phyloP scores from a whole-genome alignment of 78 protist species.

The Polysphondylium violaceum region DNA sequence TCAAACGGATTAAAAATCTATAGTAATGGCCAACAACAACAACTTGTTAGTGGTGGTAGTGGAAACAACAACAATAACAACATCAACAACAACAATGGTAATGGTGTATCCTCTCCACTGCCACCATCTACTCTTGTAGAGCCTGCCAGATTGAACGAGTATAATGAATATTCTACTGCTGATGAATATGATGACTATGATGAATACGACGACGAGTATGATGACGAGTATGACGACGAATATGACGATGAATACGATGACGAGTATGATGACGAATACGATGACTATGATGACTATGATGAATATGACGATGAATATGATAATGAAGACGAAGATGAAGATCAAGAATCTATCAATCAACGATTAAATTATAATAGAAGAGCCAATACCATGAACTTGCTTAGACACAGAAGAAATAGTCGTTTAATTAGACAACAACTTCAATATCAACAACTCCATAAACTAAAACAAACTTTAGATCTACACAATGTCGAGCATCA shows the following conservation, averaged over 20 bases:
- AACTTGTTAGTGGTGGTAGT: background rate
- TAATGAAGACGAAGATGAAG: conserved; percentile 35
- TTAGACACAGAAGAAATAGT: background rate
- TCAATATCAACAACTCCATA: background rate
- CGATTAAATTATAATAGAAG: background rate
- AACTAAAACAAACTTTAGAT: background rate
- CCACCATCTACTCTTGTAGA: background rate
- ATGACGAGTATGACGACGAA: background rate
- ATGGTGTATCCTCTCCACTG: background rate
- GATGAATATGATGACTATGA: background rate
- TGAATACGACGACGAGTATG: background rate
- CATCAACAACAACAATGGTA: background rate
- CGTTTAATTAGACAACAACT: background rate
- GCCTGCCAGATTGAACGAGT: conserved; percentile 8
- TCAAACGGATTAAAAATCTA: background rate
- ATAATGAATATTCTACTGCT: background rate
- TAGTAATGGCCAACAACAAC: background rate
- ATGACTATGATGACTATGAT: background rate
- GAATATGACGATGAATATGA: conserved; percentile 25
- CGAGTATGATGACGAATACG: background rate
- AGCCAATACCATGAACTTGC: background rate
- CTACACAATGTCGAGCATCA: too few species aligned
- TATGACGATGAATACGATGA: background rate
- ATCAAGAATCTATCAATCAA: conserved; percentile 29
- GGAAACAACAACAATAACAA: background rate